Evolutionary conservation across 2,329 filamentous ascomycete species (phyloP), one percentile per base, ranked within the genome.

Genomic region (Pseudocercospora fuligena): DNA sequence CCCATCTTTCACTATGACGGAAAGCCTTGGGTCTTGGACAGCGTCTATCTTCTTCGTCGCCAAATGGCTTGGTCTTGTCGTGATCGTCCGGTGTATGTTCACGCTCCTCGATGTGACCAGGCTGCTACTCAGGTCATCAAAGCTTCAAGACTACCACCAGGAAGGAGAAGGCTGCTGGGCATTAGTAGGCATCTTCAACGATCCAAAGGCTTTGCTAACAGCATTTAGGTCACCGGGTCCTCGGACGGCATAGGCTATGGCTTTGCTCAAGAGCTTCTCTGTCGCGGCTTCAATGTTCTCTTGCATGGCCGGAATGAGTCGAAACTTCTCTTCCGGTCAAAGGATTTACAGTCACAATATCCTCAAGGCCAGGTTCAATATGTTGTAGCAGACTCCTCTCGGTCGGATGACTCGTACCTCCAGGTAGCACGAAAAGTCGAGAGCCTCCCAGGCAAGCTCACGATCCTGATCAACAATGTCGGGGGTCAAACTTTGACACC

Each of bases 401-500:
- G 70, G 27, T 58, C 67, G 8, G 71, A 76, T 8, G 66, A 79
- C 21, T 60, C 69, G 1, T 67, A 73, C 4, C 68, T 79, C 21
- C 63, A 70, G 9, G 67, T 64, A 12, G 72, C 74, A 46, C 61
- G 14, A 46, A 54, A n/a, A 31, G 54, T 11, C 7, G n/a, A 29
- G 12, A 29, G 29, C 29, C 67, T n/a, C 64, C 66, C 54, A 61
- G 64, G 51, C 40, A 74, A 82, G 66, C 73, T 88, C 54, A 84
- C 81, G 0, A 75, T 87, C 1, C 74, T 88, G 36, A 76, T 88
- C 70, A 87, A 87, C 76, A 87, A 87, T 72, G 82, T 84, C 0
- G 85, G 84, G 16, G 82, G 82, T 1, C 54, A 59, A 36, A 54
- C 49, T 5, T 23, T 46, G 1, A 60, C 6, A 21, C 62, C 59